These are phyloP conservation scores for Lepidium didymum DNA, from an alignment of 345 rosid genomes.

Conservation along the genomic window DNA sequence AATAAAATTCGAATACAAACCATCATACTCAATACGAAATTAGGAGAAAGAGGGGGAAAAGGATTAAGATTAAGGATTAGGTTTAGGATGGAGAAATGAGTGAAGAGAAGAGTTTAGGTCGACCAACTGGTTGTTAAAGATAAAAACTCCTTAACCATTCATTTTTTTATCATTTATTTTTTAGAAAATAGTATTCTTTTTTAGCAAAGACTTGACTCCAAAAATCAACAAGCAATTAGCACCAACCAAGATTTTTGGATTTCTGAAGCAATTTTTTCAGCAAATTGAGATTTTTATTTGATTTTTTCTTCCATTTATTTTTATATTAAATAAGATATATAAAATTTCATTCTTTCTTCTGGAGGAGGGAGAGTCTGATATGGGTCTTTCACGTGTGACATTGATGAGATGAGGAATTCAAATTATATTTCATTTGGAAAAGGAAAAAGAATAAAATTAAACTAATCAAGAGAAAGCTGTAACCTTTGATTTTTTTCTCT, in stretches of 20 bases:
- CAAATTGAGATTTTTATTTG: background rate
- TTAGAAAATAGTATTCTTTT: constrained; percentile 21
- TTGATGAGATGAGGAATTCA: constrained; percentile 25
- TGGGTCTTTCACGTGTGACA: constrained; percentile 31
- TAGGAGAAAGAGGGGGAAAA: background rate
- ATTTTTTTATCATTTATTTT: constrained; percentile 43
- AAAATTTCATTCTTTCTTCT: constrained; percentile 6
- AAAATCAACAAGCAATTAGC: constrained; percentile 12
- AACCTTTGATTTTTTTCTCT: background rate
- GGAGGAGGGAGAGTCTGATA: constrained; percentile 15
- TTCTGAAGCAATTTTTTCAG: constrained; percentile 33
- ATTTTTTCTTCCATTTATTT: background rate
- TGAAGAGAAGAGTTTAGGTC: constrained; percentile 79
- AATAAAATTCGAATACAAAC: too few species aligned
- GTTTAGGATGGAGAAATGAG: constrained; percentile 28
- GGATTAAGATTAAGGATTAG: constrained; percentile 1
- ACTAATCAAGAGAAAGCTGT: background rate
- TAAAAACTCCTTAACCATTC: constrained; percentile 36
- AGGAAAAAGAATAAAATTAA: background rate
- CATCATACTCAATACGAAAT: too few species aligned
- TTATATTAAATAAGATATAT: background rate
- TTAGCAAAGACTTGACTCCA: constrained; percentile 7
- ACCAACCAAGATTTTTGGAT: constrained; percentile 50
- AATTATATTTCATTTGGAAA: constrained; percentile 4
- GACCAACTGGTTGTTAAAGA: constrained; percentile 76